These are phyloP conservation scores for Phytophthora aleatoria DNA, from an alignment of 352 stramenopile species.

Conservation along the genomic window DNA sequence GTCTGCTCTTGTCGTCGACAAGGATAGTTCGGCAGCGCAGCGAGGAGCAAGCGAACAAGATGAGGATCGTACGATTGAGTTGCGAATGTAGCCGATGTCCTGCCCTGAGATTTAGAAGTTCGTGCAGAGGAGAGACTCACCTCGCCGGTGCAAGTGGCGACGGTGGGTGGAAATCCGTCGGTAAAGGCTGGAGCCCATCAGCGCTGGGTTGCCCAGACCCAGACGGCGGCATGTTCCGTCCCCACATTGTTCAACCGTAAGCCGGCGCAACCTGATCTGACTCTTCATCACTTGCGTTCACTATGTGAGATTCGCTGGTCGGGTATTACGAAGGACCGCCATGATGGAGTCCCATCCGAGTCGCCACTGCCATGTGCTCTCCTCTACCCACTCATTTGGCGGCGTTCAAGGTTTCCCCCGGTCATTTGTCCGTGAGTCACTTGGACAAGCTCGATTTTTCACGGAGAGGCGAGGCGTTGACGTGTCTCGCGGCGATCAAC, in stretches of 20 bases:
- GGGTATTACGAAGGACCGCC: constrained; percentile 1
- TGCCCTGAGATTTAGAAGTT: constrained; percentile 1
- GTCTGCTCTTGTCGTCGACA: background rate
- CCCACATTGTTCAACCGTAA: constrained; percentile 17
- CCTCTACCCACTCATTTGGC: constrained; percentile 20
- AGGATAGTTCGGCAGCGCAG: constrained; percentile 10
- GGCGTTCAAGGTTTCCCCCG: constrained; percentile 5
- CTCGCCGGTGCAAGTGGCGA: background rate
- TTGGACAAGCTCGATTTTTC: constrained; percentile 10
- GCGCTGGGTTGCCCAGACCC: constrained; percentile 15
- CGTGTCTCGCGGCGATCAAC: constrained; percentile 4
- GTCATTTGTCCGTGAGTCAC: constrained; percentile 14
- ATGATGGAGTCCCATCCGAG: constrained; percentile 9
- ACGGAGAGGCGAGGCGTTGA: constrained; percentile 10
- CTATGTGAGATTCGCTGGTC: constrained; percentile 24
- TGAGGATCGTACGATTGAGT: constrained; percentile 30
- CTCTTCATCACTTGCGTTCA: constrained; percentile 16
- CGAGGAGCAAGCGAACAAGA: background rate
- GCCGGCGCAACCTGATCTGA: constrained; percentile 21
- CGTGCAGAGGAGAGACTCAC: constrained; percentile 6
- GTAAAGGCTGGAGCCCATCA: constrained; percentile 25
- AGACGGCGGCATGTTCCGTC: constrained; percentile 13
- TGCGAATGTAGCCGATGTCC: constrained; percentile 16
- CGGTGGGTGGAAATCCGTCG: background rate
- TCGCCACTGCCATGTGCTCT: constrained; percentile 23